phyloP scores from a whole-genome alignment of 2,329 filamentous ascomycete species.

The Arthroderma uncinatum region DNA sequence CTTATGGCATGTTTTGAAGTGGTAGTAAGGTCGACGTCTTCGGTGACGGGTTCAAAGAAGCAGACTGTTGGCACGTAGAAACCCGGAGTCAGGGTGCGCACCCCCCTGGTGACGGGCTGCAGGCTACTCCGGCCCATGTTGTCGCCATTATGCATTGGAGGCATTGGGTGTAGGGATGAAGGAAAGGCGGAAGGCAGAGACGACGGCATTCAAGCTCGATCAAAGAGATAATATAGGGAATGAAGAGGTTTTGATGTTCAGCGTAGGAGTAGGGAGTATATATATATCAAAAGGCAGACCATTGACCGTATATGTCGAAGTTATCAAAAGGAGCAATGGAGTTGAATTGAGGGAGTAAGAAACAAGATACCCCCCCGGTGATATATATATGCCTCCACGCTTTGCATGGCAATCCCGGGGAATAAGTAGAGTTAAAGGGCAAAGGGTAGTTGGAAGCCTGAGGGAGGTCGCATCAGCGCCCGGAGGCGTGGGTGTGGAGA shows the following conservation, averaged over 20 bases:
- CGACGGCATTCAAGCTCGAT: background rate
- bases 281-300: background rate
- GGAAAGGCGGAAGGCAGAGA: background rate
- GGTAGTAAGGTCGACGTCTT: constrained; percentile 68
- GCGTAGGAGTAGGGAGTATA: background rate
- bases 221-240: too few species aligned
- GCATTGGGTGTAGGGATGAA: constrained; percentile 4
- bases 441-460: background rate
- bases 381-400: constrained; percentile 3
- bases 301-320: background rate
- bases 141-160: constrained; percentile 7
- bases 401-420: background rate
- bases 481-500: background rate
- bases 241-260: too few species aligned
- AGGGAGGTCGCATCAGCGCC: background rate
- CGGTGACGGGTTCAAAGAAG: constrained; percentile 73
- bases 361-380: background rate
- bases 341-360: background rate
- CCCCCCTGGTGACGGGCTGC: background rate
- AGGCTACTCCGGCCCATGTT: background rate
- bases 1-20: constrained; percentile 74
- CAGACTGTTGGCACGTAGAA: constrained; percentile 48
- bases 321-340: background rate
- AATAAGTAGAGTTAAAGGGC: background rate
- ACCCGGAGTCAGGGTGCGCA: constrained; percentile 11